phyloP scores from a whole-genome alignment of 768 basidiomycete genomes.

The Boletus fagicola region DNA sequence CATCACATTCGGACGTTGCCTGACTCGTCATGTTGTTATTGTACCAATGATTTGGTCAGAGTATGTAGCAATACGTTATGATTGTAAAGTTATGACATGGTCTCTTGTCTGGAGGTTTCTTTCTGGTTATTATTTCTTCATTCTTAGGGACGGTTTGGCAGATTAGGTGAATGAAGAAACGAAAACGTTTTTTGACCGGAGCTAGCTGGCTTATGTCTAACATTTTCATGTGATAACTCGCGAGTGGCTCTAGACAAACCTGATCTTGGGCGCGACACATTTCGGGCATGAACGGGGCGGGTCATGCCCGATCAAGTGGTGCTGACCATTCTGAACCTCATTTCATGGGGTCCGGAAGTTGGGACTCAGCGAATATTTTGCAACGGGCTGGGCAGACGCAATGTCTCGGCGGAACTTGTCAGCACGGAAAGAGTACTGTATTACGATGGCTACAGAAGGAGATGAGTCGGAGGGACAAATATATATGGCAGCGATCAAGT shows the following conservation, averaged over 20 bases:
- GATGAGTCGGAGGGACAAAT: neutral
- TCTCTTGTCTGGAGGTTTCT: constrained; percentile 12
- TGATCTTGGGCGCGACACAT: neutral
- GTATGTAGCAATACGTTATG: constrained; percentile 39
- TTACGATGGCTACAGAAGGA: constrained; percentile 19
- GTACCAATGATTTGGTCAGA: constrained; percentile 21
- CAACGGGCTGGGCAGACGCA: neutral
- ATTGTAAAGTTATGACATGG: constrained; percentile 33
- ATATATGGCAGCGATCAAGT: constrained; percentile 26
- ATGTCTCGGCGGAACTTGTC: constrained; percentile 24
- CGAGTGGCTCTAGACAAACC: neutral
- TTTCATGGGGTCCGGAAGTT: constrained; percentile 9
- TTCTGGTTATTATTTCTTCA: neutral
- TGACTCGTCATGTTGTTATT: constrained; percentile 23
- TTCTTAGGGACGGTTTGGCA: neutral
- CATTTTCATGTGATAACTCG: constrained; percentile 20
- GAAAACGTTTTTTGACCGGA: constrained; percentile 1
- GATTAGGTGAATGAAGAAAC: neutral
- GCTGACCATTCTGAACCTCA: constrained; percentile 11
- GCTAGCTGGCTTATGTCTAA: neutral
- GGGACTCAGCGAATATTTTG: constrained; percentile 18
- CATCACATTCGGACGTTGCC: constrained; percentile 25
- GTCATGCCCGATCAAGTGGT: constrained; percentile 11
- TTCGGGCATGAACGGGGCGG: constrained; percentile 8
- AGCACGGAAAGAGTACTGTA: constrained; percentile 8